Conservation (phyloP, 495 filamentous ascomycete species). For the Daldinia caldariorum region DNA sequence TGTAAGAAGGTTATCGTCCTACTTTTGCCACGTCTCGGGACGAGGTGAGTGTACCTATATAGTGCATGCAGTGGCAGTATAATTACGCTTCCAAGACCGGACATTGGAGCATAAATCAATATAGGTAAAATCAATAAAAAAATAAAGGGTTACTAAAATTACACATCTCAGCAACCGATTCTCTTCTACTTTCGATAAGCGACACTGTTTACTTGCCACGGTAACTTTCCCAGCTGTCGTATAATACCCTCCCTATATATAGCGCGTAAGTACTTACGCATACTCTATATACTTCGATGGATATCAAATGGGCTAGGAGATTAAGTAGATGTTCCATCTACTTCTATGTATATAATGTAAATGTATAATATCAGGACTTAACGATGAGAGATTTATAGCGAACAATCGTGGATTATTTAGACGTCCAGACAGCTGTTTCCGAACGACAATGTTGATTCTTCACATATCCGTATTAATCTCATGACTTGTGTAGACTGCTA, state of each 20-base stretch:
- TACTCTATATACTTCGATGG: background rate
- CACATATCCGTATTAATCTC: no score
- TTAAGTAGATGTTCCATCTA: background rate
- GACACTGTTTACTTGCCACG: background rate
- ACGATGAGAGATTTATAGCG: background rate
- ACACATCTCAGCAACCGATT: background rate
- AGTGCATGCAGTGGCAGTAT: background rate
- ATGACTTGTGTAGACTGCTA: background rate
- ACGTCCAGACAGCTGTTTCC: no score
- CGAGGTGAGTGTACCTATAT: background rate
- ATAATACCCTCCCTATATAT: background rate
- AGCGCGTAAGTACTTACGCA: background rate
- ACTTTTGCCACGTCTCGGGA: background rate
- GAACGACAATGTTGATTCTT: no score
- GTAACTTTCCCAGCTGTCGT: background rate
- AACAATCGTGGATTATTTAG: background rate
- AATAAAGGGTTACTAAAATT: background rate
- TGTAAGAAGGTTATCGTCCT: background rate
- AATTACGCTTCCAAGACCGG: background rate
- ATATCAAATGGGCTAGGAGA: background rate
- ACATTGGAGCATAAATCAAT: background rate
- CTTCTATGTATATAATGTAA: background rate
- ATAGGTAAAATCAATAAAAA: background rate
- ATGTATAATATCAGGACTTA: background rate
- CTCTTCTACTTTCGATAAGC: background rate